phyloP scores from a whole-genome alignment of 176 grass and related monocot species.

The Rhipidocladum racemiflorum region DNA sequence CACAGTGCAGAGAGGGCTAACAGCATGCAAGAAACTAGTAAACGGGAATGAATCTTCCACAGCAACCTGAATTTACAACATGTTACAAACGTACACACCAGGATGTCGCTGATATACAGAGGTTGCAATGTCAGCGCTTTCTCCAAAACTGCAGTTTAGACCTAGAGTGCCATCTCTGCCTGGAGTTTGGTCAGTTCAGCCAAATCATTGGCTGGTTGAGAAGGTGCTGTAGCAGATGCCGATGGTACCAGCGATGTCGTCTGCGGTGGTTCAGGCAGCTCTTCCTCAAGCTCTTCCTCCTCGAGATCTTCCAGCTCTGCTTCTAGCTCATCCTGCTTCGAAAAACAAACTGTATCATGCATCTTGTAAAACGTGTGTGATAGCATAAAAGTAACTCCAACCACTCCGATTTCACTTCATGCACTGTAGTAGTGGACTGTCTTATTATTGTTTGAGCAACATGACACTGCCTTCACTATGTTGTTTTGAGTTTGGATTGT shows the following conservation, averaged over 20 bases:
- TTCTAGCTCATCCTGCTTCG: constrained; percentile 58
- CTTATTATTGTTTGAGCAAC: neutral
- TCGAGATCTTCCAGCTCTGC: constrained; percentile 66
- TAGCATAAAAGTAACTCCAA: neutral
- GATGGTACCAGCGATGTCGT: neutral
- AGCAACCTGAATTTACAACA: constrained; percentile 20
- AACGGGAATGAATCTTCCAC: neutral
- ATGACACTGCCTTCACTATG: neutral
- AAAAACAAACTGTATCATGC: neutral
- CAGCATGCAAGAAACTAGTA: neutral
- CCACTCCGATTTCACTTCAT: neutral
- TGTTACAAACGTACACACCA: neutral
- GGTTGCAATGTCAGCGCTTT: neutral
- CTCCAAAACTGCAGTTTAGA: neutral
- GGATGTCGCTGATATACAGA: neutral
- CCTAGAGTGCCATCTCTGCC: constrained; percentile 59
- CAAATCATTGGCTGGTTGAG: constrained; percentile 26
- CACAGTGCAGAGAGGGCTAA: neutral
- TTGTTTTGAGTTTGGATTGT: neutral
- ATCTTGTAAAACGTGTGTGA: neutral
- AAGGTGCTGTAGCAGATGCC: neutral
- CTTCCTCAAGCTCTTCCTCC: constrained; percentile 38
- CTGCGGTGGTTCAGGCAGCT: constrained; percentile 38
- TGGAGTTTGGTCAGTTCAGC: constrained; percentile 50
- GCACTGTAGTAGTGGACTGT: neutral